Evolutionary conservation across 306 rosid genomes (phyloP).

Genomic region (Sphenostylis stenocarpa): DNA sequence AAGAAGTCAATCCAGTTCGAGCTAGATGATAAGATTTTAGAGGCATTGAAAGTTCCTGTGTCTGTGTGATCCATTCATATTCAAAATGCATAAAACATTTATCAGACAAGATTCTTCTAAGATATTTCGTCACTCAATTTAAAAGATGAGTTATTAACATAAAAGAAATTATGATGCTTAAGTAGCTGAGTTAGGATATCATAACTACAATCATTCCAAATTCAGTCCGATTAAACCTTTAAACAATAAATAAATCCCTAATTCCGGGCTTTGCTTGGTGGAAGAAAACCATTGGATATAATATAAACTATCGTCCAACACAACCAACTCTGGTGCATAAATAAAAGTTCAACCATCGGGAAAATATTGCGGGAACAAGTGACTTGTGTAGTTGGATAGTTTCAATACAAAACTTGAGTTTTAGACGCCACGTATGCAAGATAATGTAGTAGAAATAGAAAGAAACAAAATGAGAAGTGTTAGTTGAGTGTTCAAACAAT

Average conservation of each 20-base stretch:
- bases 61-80: constrained; percentile 48
- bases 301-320: background rate
- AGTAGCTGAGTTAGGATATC: background rate
- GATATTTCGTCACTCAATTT: background rate
- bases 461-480: too few relatives aligned
- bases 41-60: constrained; percentile 74
- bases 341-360: background rate
- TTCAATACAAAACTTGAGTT: too few relatives aligned
- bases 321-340: background rate
- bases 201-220: background rate
- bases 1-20: constrained; percentile 74
- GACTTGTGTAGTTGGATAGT: too few relatives aligned
- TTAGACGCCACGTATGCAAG: too few relatives aligned
- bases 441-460: too few relatives aligned
- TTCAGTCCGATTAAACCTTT: background rate
- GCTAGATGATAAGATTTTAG: constrained; percentile 79
- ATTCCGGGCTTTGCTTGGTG: background rate
- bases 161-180: background rate
- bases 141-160: constrained; percentile 19
- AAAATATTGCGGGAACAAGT: too few relatives aligned
- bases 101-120: constrained; percentile 12
- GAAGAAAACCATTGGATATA: too few relatives aligned
- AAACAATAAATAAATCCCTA: background rate
- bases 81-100: background rate
- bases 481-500: too few relatives aligned